Evolutionary conservation across 2,329 filamentous ascomycete species (phyloP).

Genomic region (Parafenestella ontariensis): DNA sequence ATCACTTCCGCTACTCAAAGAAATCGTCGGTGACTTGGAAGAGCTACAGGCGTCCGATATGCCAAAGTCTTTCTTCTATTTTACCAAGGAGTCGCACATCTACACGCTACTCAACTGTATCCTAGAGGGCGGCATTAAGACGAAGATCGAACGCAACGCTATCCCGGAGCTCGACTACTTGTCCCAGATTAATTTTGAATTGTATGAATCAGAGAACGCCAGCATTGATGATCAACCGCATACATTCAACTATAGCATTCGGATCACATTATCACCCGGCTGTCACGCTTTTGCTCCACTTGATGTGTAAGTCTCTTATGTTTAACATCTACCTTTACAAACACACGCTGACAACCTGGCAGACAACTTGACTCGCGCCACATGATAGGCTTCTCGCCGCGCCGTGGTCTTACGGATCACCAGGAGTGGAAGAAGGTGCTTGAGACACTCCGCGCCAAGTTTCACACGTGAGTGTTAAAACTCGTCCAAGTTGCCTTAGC

Average conservation of each 20-base stretch:
- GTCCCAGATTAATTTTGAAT: slow-evolving; percentile 95
- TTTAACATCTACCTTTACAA: not conserved
- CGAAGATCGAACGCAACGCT: slow-evolving; percentile 92
- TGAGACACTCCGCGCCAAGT: slow-evolving; percentile 91
- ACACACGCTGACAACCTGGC: slow-evolving; percentile 9
- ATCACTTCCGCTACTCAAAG: slow-evolving; percentile 89
- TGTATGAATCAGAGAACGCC: slow-evolving; percentile 90
- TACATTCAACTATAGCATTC: slow-evolving; percentile 91
- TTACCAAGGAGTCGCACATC: slow-evolving; percentile 98
- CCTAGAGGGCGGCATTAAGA: slow-evolving; percentile 93
- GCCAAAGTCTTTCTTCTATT: slow-evolving; percentile 97
- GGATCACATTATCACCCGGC: slow-evolving; percentile 93
- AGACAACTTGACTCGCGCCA: slow-evolving; percentile 90
- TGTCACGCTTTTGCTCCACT: slow-evolving; percentile 97
- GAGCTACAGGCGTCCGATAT: slow-evolving; percentile 95
- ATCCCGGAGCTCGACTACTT: slow-evolving; percentile 98
- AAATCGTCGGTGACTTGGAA: slow-evolving; percentile 96
- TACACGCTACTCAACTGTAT: slow-evolving; percentile 99
- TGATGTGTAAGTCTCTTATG: slow-evolving; percentile 67
- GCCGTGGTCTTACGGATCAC: slow-evolving; percentile 87
- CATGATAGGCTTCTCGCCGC: slow-evolving; percentile 92
- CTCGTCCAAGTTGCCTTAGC: not conserved
- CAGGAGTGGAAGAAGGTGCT: slow-evolving; percentile 97
- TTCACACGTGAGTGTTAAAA: slow-evolving; percentile 77
- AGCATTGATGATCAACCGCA: slow-evolving; percentile 65